Base-by-base conservation (phyloP, 257 asterid genomes). In the Solanum chaucha region DNA sequence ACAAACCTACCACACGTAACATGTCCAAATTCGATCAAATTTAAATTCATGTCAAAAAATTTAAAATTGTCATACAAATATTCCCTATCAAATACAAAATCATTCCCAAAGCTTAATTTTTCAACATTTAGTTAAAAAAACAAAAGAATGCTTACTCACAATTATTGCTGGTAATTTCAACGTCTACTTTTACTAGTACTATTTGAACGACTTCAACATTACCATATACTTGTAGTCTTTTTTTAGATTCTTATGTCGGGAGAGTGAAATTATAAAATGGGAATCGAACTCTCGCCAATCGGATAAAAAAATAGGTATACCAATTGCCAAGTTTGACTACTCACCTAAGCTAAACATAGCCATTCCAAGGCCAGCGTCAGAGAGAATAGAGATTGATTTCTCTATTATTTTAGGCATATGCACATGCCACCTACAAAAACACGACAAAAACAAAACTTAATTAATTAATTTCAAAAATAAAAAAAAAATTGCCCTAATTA, bases 331-430 rank as follows among this genome's bases (percentile, higher is more conserved):
- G 17, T 73, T 35, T 73, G 71, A 80, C n/a, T 46, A 67, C 85
- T 28, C 58, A 88, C 90, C 90, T 68, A 88, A 82, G 73, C 90
- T 88, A 82, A 88, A 88, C 90, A 88, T 88, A 61, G 90, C 90
- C 90, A 88, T 88, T 81, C 90, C 90, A 30, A 88, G 90, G 38
- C 90, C 90, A 86, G 90, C 90, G 38, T 88, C 90, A 40, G 90
- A 88, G 35, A 88, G 90, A 38, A 88, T 88, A 19, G 90, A 88
- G 81, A 88, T 88, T 36, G 90, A 88, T 77, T 82, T 4, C 68
- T 71, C 46, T 32, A 88, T 17, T 5, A 88, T 88, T 86, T 81
- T 88, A 5, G 90, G 90, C 90, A 88, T 88, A n/a, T 86, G 80
- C 70, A 88, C 90, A 32, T 83, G 85, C 90, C 90, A 88, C 87